These are phyloP conservation scores for Thalassiosira allenii DNA, from an alignment of 352 stramenopile species.

Conservation along the genomic window DNA sequence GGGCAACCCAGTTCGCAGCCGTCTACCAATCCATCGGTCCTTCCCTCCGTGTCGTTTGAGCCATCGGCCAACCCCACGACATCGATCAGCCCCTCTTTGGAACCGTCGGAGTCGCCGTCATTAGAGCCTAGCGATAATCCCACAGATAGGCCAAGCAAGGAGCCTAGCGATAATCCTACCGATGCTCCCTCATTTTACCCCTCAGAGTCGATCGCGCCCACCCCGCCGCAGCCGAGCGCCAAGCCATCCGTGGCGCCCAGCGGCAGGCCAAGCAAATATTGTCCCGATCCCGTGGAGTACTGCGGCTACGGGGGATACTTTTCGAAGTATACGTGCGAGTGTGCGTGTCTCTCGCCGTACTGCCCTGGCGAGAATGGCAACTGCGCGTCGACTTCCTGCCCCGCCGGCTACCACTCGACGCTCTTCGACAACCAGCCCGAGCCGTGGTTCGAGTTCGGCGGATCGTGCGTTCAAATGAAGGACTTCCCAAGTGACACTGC, in stretches of 20 bases:
- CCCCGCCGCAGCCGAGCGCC: neutral
- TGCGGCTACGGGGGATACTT: conserved; percentile 35
- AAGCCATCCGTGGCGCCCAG: conserved; percentile 12
- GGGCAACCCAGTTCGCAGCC: conserved; percentile 7
- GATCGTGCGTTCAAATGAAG: conserved; percentile 12
- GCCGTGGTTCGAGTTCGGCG: conserved; percentile 32
- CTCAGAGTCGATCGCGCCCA: too few species aligned
- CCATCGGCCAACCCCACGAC: conserved; percentile 7
- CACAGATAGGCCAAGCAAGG: too few species aligned
- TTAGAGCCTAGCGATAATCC: too few species aligned
- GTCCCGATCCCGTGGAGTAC: conserved; percentile 17
- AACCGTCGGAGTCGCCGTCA: too few species aligned
- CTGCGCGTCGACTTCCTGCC: conserved; percentile 10
- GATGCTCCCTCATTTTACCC: too few species aligned
- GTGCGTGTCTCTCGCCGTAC: conserved; percentile 36
- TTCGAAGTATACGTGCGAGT: conserved; percentile 46
- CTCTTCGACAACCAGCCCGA: conserved; percentile 31
- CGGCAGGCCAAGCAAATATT: conserved; percentile 25
- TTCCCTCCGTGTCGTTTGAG: neutral
- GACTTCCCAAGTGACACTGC: conserved; percentile 4
- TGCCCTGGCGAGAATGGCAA: conserved; percentile 17
- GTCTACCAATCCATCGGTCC: neutral
- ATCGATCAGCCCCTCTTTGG: conserved; percentile 6
- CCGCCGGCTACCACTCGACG: conserved; percentile 31
- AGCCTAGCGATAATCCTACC: too few species aligned